Evolutionary conservation across 2,329 filamentous ascomycete species (phyloP), one percentile per base, ranked within the genome.

Genomic region (Chaetomiaceae sp.): DNA sequence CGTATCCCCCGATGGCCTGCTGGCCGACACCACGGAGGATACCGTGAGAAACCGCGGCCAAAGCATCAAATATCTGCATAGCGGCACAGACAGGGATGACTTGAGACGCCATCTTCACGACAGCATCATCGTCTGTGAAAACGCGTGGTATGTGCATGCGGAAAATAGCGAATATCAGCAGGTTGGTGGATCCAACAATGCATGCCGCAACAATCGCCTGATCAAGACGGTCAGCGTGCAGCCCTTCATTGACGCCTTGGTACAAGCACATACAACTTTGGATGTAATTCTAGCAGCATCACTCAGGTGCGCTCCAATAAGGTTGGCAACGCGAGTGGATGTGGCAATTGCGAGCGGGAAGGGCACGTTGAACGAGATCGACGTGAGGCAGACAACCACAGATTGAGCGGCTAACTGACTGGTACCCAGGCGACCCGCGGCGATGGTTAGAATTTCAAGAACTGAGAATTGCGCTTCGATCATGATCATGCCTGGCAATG

Each of bases 331-430:
- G 1, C 84, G 77, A 0, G 84, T 88, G 14, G 76, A 82, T 3
- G 79, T 76, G 7, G 84, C 84, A 35, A 88, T 85, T 26, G 77
- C 79, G 33, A 88, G 73, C 0, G 84, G 81, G 64, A 88, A 88
- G 0, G 84, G 83, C 38, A 88, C 77, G 55, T 87, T 82, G 69
- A 83, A 88, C 0, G 79, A 81, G 26, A 86, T 71, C 8, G 79
- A 77, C 0, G 78, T 76, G 29, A 87, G 68, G 0, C 78, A 83
- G 11, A 76, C 74, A 2, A 88, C 68, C 6, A 88, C 76, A 8
- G 79, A 83, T 56, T 89, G 84, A 0, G 84, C 83, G 0, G 84
- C 84, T 0, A 88, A 73, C 42, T 79, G 74, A 1, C 76, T 79
- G 0, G 79, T 78, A 29, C 78, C 78, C 45, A 88, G 75, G 58